Conservation (phyloP, 176 grass and related monocot genomes). For the Avena eriantha region DNA sequence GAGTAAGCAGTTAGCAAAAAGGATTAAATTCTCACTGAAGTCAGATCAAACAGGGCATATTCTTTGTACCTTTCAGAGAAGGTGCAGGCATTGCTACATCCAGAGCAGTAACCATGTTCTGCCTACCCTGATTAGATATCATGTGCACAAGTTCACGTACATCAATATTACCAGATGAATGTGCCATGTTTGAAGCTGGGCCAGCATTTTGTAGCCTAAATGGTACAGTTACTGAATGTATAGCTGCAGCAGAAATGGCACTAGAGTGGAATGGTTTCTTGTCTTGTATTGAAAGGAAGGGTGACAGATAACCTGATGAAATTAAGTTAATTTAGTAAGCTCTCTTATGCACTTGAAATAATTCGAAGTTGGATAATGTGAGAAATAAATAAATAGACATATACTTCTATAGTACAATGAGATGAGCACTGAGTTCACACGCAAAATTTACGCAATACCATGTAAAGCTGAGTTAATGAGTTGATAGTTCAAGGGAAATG, state of each 20-base stretch:
- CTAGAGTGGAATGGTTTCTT: conserved; percentile 76
- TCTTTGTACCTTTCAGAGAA: conserved; percentile 66
- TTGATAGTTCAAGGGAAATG: neutral
- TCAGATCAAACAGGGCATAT: neutral
- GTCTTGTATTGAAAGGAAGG: conserved; percentile 71
- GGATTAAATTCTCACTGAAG: neutral
- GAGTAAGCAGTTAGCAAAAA: conserved; percentile 20
- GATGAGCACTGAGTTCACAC: neutral
- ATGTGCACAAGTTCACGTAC: conserved; percentile 75
- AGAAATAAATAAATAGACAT: conserved; percentile 4
- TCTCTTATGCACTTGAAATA: neutral
- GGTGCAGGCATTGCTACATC: conserved; percentile 84
- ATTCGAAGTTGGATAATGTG: neutral
- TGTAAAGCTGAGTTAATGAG: neutral
- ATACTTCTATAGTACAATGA: conserved; percentile 12
- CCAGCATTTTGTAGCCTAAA: conserved; percentile 58
- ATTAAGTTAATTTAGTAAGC: neutral
- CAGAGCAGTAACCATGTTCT: conserved; percentile 79
- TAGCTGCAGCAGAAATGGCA: conserved; percentile 82
- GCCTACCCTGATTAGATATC: conserved; percentile 74
- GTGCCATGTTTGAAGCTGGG: conserved; percentile 42
- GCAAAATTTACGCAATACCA: neutral
- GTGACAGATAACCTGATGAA: conserved; percentile 66
- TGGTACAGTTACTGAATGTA: conserved; percentile 78
- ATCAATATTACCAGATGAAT: conserved; percentile 64